These are phyloP conservation scores for Malassezia equina DNA, from an alignment of 1,284 basidiomycete genomes.

Conservation along the genomic window DNA sequence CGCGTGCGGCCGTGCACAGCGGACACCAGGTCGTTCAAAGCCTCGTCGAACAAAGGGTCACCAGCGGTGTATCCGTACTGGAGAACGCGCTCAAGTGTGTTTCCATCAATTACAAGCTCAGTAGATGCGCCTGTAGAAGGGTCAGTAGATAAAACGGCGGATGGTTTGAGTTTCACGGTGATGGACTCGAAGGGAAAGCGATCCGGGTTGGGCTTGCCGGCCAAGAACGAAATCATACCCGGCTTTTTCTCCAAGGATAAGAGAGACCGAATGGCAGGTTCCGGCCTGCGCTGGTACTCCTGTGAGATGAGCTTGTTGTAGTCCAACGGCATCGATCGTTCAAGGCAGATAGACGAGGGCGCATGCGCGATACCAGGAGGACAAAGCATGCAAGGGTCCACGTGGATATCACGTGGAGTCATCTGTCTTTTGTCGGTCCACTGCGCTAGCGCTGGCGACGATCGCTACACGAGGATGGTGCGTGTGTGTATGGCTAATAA, in stretches of 20 bases:
- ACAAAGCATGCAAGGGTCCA: neutral
- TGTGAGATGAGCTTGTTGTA: constrained; percentile 1
- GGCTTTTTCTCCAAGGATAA: constrained; percentile 67
- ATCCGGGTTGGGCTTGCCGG: constrained; percentile 65
- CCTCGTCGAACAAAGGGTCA: constrained; percentile 57
- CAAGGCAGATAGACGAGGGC: neutral
- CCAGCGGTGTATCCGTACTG: constrained; percentile 62
- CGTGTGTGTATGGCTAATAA: constrained; percentile 3
- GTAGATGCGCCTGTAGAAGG: constrained; percentile 13
- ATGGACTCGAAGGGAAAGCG: constrained; percentile 80
- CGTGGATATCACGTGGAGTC: constrained; percentile 8
- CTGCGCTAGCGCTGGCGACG: neutral
- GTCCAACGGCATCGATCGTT: constrained; percentile 10
- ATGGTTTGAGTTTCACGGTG: constrained; percentile 52
- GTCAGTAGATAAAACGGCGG: constrained; percentile 15
- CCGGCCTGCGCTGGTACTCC: constrained; percentile 1
- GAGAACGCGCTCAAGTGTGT: constrained; percentile 43
- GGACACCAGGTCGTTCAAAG: constrained; percentile 53
- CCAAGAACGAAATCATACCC: constrained; percentile 67
- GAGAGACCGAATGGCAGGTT: constrained; percentile 55
- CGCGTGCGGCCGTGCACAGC: constrained; percentile 61
- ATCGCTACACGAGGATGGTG: constrained; percentile 1
- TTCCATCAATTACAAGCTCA: constrained; percentile 39
- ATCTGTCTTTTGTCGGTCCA: constrained; percentile 1
- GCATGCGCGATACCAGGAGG: neutral